Evolutionary conservation across 495 filamentous ascomycete genomes (phyloP), one percentile per base, ranked within the genome.

Genomic region (Arthonia radiata): DNA sequence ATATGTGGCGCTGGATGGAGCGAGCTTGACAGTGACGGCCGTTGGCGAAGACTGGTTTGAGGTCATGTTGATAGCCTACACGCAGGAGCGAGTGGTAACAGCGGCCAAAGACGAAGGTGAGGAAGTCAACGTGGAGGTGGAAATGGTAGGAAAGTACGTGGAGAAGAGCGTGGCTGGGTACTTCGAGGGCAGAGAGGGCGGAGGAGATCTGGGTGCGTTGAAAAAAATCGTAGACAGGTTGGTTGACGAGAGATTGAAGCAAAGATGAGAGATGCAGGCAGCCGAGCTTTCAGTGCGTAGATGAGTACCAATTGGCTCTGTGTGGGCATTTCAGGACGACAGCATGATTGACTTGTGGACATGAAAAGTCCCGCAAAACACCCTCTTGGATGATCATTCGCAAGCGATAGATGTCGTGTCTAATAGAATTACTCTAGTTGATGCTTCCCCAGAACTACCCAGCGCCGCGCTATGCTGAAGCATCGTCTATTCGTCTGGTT

Each of bases 61-160:
- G 62, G 73, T 99, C 6, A 99, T 99, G 89, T 53, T 99, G 24
- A 91, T 99, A 47, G 66, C 77, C n/a, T 99, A 99, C 40, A 92
- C 89, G 21, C 89, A 93, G 55, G 80, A 82, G 52, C 69, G 71
- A 47, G 67, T 94, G 18, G 78, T 92, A 2, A 76, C 73, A 31
- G 78, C 74, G 6, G 50, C 45, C 7, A 94, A 99, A 61, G 54
- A 59, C 46, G 48, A 54, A n/a, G 82, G 89, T 1, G 80, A 92
- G 4, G 57, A 63, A 27, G 80, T 94, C 17, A 99, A 99, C 47
- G 71, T 94, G 11, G 89, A 99, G 59, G 90, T 94, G 27, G 89
- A 99, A 48, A 81, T 92, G 58, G 71, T 93, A 37, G 89, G 83
- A 3, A 99, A 99, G 60, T 93, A 94, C 45, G 82, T 93, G 12